These are phyloP conservation scores for Paramecium bursaria DNA, from an alignment of 73 alveolate genomes.

Conservation along the genomic window DNA sequence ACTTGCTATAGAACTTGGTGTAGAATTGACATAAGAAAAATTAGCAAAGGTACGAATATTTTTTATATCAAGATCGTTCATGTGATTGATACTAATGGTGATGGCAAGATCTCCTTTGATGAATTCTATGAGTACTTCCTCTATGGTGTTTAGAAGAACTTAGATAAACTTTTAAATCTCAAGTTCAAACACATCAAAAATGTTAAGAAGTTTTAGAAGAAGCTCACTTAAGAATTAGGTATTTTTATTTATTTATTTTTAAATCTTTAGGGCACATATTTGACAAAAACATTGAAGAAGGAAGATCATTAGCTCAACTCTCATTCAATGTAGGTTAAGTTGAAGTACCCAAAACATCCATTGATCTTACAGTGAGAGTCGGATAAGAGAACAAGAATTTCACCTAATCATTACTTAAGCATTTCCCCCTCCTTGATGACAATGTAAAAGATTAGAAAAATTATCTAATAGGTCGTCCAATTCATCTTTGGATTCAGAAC, in stretches of 20 bases:
- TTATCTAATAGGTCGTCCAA: not conserved
- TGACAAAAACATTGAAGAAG: slow-evolving; percentile 31
- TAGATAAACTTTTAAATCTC: not conserved
- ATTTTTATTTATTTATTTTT: not conserved
- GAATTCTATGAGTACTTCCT: slow-evolving; percentile 53
- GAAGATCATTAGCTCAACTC: not conserved
- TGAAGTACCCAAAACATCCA: not conserved
- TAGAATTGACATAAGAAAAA: slow-evolving; percentile 4
- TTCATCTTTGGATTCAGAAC: slow-evolving; percentile 13
- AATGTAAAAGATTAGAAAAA: not conserved
- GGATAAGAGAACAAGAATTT: slow-evolving; percentile 31
- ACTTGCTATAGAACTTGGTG: slow-evolving; percentile 2
- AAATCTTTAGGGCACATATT: slow-evolving; percentile 30
- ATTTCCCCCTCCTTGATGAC: not conserved
- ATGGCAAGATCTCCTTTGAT: slow-evolving; percentile 57
- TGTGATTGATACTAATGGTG: slow-evolving; percentile 53
- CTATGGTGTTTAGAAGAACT: slow-evolving; percentile 19
- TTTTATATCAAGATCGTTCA: slow-evolving; percentile 8
- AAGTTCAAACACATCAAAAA: slow-evolving; percentile 46
- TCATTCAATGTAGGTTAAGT: slow-evolving; percentile 29
- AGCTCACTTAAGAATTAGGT: slow-evolving; percentile 29
- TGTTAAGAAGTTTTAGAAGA: slow-evolving; percentile 41
- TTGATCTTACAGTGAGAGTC: slow-evolving; percentile 25
- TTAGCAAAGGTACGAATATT: not conserved
- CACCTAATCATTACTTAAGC: not conserved